Evolutionary conservation across 257 asterid genomes (phyloP), one percentile per base, ranked within the genome.

Genomic region (Solanum clarkiae): DNA sequence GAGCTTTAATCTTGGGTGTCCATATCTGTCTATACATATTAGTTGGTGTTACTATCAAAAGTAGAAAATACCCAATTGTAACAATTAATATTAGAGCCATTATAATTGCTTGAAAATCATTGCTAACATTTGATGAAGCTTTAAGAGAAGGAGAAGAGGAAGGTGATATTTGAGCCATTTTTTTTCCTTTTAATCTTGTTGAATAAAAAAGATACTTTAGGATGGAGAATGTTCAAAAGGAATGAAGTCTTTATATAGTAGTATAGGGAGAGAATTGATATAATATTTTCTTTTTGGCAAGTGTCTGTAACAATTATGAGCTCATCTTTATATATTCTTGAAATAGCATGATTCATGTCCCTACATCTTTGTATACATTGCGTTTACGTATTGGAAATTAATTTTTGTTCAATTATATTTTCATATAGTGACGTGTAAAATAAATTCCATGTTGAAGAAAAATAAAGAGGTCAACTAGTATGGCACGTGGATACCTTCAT

Each of bases 21-120:
- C 98, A 96, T 17, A 68, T 85, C 15, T 63, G 84, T 68, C 47
- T 85, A 42, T 89, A 96, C 1, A 77, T 18, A 36, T 84, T 86
- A 5, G 98, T 94, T 49, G 99, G 94, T 66, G 82, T 24, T 93
- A 94, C 89, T 83, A 92, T 89, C 93, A 93, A 92, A 80, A 94
- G 36, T 66, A 93, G 53, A 9, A 93, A 84, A 88, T 93, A 90
- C 0, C 96, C 98, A 15, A 85, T 69, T 8, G 89, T 91, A n/a
- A 91, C 83, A 20, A 80, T 88, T 84, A 87, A 7, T 65, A 88
- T 75, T 1, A 88, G 79, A 20, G 88, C 91, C 90, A 89, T 82
- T 80, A 94, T 86, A 29, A 87, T 90, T 40, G 89, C 87, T 87
- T 89, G 85, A 42, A 88, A 12, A 4, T 18, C 24, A 74, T 86